Evolutionary conservation across 768 basidiomycete species (phyloP).

Genomic region (Glaciozyma martinii): DNA sequence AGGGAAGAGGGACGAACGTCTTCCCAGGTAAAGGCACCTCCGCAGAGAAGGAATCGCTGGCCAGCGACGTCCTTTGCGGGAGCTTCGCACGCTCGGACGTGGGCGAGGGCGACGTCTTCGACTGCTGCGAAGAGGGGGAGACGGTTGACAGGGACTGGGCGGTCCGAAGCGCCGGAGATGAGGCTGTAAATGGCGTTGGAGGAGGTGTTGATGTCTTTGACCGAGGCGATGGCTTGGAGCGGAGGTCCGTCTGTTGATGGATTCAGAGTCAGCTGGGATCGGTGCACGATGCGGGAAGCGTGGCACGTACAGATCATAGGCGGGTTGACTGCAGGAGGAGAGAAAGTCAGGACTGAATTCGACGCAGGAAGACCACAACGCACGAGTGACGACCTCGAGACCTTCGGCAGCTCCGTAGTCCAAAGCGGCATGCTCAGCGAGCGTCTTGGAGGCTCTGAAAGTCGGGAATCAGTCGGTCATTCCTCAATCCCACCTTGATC

Average conservation of each 20-base stretch:
- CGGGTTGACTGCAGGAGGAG: constrained; percentile 23
- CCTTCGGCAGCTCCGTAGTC: constrained; percentile 19
- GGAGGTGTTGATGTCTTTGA: constrained; percentile 30
- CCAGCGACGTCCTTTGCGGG: constrained; percentile 19
- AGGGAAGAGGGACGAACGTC: constrained; percentile 9
- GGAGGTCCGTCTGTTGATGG: constrained; percentile 18
- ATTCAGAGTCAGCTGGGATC: background rate
- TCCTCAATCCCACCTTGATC: too few species aligned
- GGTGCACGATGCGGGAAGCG: background rate
- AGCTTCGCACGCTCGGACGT: constrained; percentile 19
- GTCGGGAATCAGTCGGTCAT: background rate
- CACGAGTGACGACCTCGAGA: constrained; percentile 15
- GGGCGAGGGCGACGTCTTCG: constrained; percentile 29
- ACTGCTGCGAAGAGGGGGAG: constrained; percentile 30
- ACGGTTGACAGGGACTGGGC: constrained; percentile 23
- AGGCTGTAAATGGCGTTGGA: constrained; percentile 29
- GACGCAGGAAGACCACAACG: background rate
- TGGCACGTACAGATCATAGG: constrained; percentile 31
- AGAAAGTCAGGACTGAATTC: background rate
- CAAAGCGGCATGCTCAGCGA: constrained; percentile 34
- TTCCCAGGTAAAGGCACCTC: constrained; percentile 33
- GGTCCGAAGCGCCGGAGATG: constrained; percentile 17
- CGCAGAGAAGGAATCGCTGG: constrained; percentile 27
- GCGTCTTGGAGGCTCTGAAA: constrained; percentile 15
- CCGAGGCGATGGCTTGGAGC: constrained; percentile 18